Percentiles rank a stretch among this genome's conserved stretches.
phyloP scores from a whole-genome alignment of 768 basidiomycete genomes.

The Termitomyces sp. region DNA sequence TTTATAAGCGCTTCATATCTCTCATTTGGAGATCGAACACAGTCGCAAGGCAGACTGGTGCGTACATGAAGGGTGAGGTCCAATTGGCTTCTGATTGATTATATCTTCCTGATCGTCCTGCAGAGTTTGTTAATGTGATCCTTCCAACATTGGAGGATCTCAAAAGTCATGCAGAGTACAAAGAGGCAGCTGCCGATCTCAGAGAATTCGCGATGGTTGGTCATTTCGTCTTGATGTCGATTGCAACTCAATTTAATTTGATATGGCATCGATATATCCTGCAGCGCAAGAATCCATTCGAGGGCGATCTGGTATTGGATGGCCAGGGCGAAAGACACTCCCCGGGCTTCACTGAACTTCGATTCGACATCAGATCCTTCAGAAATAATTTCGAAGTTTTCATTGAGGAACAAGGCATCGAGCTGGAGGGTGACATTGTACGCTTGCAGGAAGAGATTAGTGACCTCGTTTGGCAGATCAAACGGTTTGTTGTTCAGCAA shows the following conservation, averaged over 20 bases:
- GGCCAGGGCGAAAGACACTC: not conserved
- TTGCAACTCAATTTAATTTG: not conserved
- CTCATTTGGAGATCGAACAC: constrained; percentile 8
- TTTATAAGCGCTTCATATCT: constrained; percentile 4
- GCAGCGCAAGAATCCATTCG: constrained; percentile 8
- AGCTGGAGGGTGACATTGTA: constrained; percentile 1
- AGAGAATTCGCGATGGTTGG: constrained; percentile 7
- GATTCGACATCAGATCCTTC: constrained; percentile 4
- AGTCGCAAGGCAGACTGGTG: constrained; percentile 1
- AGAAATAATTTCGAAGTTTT: constrained; percentile 8
- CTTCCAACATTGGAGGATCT: constrained; percentile 8
- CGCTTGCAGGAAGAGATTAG: constrained; percentile 8
- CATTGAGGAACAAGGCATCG: constrained; percentile 4
- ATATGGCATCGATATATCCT: not conserved
- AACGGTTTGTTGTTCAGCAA: constrained; percentile 1
- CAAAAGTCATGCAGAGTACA: not conserved
- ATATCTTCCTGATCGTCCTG: not conserved
- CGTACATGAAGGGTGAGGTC: constrained; percentile 6
- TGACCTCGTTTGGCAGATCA: constrained; percentile 6
- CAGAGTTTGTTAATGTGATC: constrained; percentile 11
- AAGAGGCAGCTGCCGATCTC: constrained; percentile 4
- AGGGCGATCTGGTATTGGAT: not conserved
- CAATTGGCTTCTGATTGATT: not conserved
- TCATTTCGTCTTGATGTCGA: not conserved
- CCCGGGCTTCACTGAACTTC: constrained; percentile 6